A percentile compares a stretch with the other conserved stretches of the same genome.
These are phyloP conservation scores for Auricularia cornea DNA, from an alignment of 768 basidiomycete genomes.

Conservation along the genomic window DNA sequence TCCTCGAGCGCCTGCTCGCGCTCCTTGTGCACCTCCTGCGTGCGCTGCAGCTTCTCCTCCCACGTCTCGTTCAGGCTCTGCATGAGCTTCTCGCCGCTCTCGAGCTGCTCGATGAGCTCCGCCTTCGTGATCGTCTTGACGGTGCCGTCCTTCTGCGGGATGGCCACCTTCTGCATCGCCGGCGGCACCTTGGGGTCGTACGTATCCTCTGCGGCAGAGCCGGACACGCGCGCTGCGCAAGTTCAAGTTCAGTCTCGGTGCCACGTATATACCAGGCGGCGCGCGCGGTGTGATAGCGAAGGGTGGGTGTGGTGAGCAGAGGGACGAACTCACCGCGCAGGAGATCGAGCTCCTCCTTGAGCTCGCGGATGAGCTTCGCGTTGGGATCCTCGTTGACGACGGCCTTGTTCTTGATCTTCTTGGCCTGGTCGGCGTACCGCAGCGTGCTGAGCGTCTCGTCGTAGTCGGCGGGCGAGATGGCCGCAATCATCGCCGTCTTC, in stretches of 20 bases:
- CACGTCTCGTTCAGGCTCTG: slow-evolving; percentile 89
- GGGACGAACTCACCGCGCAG: slow-evolving; percentile 78
- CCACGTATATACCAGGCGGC: background rate
- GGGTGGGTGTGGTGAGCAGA: too few species aligned
- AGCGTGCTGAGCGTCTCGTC: slow-evolving; percentile 95
- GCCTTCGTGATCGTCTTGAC: slow-evolving; percentile 96
- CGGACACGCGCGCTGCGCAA: slow-evolving; percentile 60
- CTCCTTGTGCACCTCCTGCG: slow-evolving; percentile 92
- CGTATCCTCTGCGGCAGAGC: slow-evolving; percentile 56
- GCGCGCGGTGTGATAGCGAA: too few species aligned
- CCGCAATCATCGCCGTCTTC: slow-evolving; percentile 99
- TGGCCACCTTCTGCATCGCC: slow-evolving; percentile 92
- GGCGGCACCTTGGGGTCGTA: slow-evolving; percentile 88
- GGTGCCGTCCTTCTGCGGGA: slow-evolving; percentile 85
- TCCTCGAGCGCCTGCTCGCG: slow-evolving; percentile 97
- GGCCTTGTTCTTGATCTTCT: slow-evolving; percentile 99
- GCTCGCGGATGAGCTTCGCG: slow-evolving; percentile 94
- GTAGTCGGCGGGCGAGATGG: slow-evolving; percentile 97
- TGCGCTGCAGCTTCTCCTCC: slow-evolving; percentile 89
- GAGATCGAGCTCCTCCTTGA: slow-evolving; percentile 95
- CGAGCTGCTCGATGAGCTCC: slow-evolving; percentile 94
- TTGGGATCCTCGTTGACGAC: slow-evolving; percentile 99
- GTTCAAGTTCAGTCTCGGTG: slow-evolving; percentile 7
- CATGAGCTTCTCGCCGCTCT: slow-evolving; percentile 92
- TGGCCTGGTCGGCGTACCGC: slow-evolving; percentile 96